Conservation (phyloP, 2,329 filamentous ascomycete species). For the Fonsecaea erecta region DNA sequence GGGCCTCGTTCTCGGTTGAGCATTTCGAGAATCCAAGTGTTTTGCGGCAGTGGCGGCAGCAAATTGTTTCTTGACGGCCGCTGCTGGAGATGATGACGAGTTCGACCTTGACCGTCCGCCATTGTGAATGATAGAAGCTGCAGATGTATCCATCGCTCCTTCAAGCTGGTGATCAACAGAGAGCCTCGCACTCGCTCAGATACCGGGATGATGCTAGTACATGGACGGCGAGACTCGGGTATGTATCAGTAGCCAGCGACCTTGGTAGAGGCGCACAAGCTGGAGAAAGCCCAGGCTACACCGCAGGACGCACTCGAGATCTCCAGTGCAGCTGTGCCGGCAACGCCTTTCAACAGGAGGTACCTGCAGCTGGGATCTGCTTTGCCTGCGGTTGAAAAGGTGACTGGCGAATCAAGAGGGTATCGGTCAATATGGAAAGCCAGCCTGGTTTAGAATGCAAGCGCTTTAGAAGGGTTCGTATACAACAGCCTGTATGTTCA, state of each 20-base stretch:
- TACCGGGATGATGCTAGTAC: constrained; percentile 19
- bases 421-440: constrained; percentile 22
- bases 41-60: constrained; percentile 45
- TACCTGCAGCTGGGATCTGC: constrained; percentile 28
- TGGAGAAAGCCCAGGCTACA: constrained; percentile 23
- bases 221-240: constrained; percentile 6
- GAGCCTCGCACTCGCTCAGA: constrained; percentile 8
- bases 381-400: constrained; percentile 19
- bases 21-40: constrained; percentile 40
- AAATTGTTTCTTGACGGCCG: constrained; percentile 47
- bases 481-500: neutral
- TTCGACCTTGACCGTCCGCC: constrained; percentile 46
- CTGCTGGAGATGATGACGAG: constrained; percentile 50
- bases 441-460: constrained; percentile 26
- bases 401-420: constrained; percentile 26
- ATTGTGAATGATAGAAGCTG: constrained; percentile 23
- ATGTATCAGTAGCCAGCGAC: constrained; percentile 3
- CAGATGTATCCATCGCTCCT: constrained; percentile 28
- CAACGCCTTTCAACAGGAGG: constrained; percentile 14
- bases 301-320: constrained; percentile 24
- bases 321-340: constrained; percentile 23
- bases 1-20: constrained; percentile 32
- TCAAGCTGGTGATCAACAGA: neutral
- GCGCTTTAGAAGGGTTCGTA: constrained; percentile 14
- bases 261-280: constrained; percentile 11